These are phyloP conservation scores for Saturnispora dispora DNA, from an alignment of 805 yeast species.

Conservation along the genomic window DNA sequence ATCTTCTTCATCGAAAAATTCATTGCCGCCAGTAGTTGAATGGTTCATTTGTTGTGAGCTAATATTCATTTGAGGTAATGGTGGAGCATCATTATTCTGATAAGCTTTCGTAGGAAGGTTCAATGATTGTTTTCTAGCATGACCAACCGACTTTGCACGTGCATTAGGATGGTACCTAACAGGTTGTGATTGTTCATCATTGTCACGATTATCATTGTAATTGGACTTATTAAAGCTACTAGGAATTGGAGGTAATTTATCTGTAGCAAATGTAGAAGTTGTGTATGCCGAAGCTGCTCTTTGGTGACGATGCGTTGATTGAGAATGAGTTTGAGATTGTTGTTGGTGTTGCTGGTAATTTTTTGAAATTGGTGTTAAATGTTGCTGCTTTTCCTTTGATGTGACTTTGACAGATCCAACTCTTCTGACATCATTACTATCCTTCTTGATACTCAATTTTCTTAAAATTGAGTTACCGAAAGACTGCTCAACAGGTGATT, in stretches of 20 bases:
- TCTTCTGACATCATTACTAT: constrained; percentile 37
- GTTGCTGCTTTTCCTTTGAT: constrained; percentile 40
- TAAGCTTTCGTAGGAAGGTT: constrained; percentile 23
- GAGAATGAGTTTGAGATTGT: background rate
- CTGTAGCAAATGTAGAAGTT: constrained; percentile 22
- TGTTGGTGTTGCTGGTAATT: constrained; percentile 6
- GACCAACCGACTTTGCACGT: constrained; percentile 83
- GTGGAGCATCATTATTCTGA: constrained; percentile 29
- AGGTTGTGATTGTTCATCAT: background rate
- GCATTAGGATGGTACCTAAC: constrained; percentile 63
- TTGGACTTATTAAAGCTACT: background rate
- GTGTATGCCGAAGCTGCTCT: constrained; percentile 33
- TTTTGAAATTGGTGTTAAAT: constrained; percentile 22
- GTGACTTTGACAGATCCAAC: constrained; percentile 57
- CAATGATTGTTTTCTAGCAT: constrained; percentile 55
- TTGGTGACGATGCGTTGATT: constrained; percentile 24
- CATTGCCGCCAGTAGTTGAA: constrained; percentile 40
- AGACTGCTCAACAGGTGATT: constrained; percentile 11
- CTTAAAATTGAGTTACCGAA: constrained; percentile 26
- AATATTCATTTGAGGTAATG: constrained; percentile 30
- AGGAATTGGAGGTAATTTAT: constrained; percentile 9
- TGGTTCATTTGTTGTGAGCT: constrained; percentile 10
- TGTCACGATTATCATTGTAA: constrained; percentile 25
- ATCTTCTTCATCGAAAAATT: constrained; percentile 48
- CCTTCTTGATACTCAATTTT: constrained; percentile 26